These are phyloP conservation scores for Termitomyces heimii DNA, from an alignment of 768 basidiomycete genomes.

Conservation along the genomic window DNA sequence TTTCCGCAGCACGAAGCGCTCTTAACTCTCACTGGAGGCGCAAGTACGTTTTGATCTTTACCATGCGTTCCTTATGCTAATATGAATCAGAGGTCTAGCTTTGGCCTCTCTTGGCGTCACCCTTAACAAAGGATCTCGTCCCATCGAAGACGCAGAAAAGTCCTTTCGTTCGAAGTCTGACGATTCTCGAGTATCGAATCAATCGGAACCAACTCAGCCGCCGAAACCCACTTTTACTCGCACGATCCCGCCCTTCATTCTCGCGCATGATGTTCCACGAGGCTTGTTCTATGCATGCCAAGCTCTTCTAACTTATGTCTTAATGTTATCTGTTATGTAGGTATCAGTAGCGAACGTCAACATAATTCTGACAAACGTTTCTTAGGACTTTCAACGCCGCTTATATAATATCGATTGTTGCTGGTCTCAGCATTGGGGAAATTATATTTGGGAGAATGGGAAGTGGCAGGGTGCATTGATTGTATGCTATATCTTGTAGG, in stretches of 20 bases:
- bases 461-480: slow-evolving; percentile 12
- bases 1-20: slow-evolving; percentile 49
- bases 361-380: neutral
- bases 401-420: slow-evolving; percentile 66
- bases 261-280: slow-evolving; percentile 62
- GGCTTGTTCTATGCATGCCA: slow-evolving; percentile 63
- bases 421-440: slow-evolving; percentile 74
- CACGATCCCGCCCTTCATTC: slow-evolving; percentile 57
- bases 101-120: neutral
- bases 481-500: neutral
- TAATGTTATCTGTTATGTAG: slow-evolving; percentile 85
- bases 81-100: slow-evolving; percentile 9
- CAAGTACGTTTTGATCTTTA: slow-evolving; percentile 34
- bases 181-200: neutral
- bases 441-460: slow-evolving; percentile 58
- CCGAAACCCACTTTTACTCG: slow-evolving; percentile 16
- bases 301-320: slow-evolving; percentile 52
- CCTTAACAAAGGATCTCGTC: neutral
- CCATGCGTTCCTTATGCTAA: neutral
- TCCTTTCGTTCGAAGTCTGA: slow-evolving; percentile 1
- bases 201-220: neutral
- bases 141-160: slow-evolving; percentile 2
- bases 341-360: slow-evolving; percentile 15
- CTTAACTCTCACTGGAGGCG: slow-evolving; percentile 54
- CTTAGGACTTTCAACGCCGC: slow-evolving; percentile 79